Evolutionary conservation across 2,329 filamentous ascomycete genomes (phyloP), one percentile per base, ranked within the genome.

Genomic region (Pezicula rhizophila): DNA sequence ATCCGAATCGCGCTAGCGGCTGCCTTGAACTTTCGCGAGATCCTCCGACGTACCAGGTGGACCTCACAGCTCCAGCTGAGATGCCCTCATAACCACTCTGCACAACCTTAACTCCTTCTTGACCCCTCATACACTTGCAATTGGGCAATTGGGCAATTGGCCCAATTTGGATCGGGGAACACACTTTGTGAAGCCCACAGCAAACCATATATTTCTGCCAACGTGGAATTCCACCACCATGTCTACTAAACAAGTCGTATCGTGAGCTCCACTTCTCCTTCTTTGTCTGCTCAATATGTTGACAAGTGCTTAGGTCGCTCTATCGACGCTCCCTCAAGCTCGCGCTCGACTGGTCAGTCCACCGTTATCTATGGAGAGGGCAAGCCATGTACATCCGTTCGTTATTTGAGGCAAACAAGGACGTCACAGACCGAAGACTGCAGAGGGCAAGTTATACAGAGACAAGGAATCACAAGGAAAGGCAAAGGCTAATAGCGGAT

Each of bases 361-460:
- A 96, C 67, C 82, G 93, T 59, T 82, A 92, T 63, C 73, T 96
- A 53, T 99, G 93, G 92, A 86, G 93, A 61, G 91, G 92, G 54
- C 93, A 97, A 70, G 93, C 93, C 28, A 75, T 97, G 55, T 97
- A 99, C 69, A 95, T 99, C 62, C 85, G 93, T 61, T 90, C 87
- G 34, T 78, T 97, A 12, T 99, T 97, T 66, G 93, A 99, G 68
- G 89, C 89, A 50, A 97, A 99, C 70, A 88, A 82, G 66, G 76
- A 89, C 66, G 76, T 97, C 52, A 82, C 79, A 50, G 89, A 96
- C 65, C 88, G 89, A 33, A 82, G 89, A 69, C 87, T 91, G 71
- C 87, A 92, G 72, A 84, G 85, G 72, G 92, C 50, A 57, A 53
- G 56, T 53, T 37, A 12, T 41, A 39, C 10, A 31, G 39, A 42